Evolutionary conservation across 768 basidiomycete genomes (phyloP), one percentile per base, ranked within the genome.

Genomic region (Hebeloma cylindrosporum): DNA sequence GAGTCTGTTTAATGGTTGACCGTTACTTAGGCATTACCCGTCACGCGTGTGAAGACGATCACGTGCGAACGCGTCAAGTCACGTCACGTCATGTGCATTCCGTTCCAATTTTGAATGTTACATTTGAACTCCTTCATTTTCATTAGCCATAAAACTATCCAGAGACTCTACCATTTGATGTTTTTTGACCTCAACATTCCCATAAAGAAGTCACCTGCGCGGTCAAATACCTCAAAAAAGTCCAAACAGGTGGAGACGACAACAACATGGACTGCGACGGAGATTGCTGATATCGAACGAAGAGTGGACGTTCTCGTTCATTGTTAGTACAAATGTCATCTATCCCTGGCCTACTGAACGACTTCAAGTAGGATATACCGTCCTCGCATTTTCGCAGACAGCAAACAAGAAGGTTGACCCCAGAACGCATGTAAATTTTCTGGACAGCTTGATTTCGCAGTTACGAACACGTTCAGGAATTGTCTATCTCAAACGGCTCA

Each of bases 331-430:
- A 23, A 31, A 35, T 35, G 17, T 25, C 38, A 5, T 20, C 20
- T 23, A 40, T 13, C 29, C 40, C 21, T 48, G 36, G 32, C 30
- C 29, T 40, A 28, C 49, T 51, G 52, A 47, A 48, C 42, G 42
- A 32, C 45, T 36, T 53, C 17, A 63, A 94, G 91, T 94, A 72
- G 92, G 92, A 74, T 94, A 93, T 66, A 79, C 83, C 21, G 82
- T 90, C 26, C 59, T 94, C 34, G 85, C 83, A 1, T 73, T 94
- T 51, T 86, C 80, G 54, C 88, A 93, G 56, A 80, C 77, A 2
- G 74, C 87, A 11, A 70, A 80, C 45, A 81, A 82, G 41, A 82
- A 79, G 48, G 72, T 91, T n/a, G 87, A 90, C 52, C 70, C 79
- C 2, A 85, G 84, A 61, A 70, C 68, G 0, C 86, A 88, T 56